Evolutionary conservation across 2,329 filamentous ascomycete species (phyloP).

Genomic region (Fusarium tjaetaba): DNA sequence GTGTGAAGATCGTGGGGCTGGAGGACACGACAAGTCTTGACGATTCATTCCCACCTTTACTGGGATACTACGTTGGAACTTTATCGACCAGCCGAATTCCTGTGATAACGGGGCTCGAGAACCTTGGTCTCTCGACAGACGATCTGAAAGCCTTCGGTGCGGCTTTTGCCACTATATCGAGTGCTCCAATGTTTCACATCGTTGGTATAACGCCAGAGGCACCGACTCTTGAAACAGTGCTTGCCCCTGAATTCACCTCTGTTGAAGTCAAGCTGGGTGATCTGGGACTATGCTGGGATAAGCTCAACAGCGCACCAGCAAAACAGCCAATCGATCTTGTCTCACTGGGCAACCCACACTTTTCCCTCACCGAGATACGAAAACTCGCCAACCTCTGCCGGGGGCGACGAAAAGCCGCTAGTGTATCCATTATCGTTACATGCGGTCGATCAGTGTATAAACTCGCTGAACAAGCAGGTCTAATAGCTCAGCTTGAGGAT

Average conservation of each 20-base stretch:
- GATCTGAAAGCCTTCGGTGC: slow-evolving; percentile 36
- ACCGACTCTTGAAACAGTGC: not conserved
- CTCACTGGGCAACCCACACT: slow-evolving; percentile 34
- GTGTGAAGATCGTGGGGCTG: slow-evolving; percentile 43
- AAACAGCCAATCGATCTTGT: slow-evolving; percentile 15
- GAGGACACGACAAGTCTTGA: not conserved
- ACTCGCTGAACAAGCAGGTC: slow-evolving; percentile 26
- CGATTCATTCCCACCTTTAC: slow-evolving; percentile 31
- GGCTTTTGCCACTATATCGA: slow-evolving; percentile 33
- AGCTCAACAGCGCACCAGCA: slow-evolving; percentile 12
- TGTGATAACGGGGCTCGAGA: slow-evolving; percentile 20
- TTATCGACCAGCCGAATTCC: slow-evolving; percentile 27
- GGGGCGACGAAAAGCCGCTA: not conserved
- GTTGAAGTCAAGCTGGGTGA: slow-evolving; percentile 3
- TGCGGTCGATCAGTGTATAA: slow-evolving; percentile 23
- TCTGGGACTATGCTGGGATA: slow-evolving; percentile 8
- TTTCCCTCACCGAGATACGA: slow-evolving; percentile 25
- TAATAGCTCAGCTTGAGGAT: not conserved
- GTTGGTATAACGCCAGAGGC: slow-evolving; percentile 32
- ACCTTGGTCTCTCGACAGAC: slow-evolving; percentile 7
- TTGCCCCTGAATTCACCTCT: not conserved
- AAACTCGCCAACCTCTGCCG: not conserved
- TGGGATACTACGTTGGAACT: slow-evolving; percentile 31
- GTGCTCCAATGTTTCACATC: slow-evolving; percentile 39
- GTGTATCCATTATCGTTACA: not conserved